Conservation (phyloP, 1,284 basidiomycete genomes). For the Naganishia sp. region DNA sequence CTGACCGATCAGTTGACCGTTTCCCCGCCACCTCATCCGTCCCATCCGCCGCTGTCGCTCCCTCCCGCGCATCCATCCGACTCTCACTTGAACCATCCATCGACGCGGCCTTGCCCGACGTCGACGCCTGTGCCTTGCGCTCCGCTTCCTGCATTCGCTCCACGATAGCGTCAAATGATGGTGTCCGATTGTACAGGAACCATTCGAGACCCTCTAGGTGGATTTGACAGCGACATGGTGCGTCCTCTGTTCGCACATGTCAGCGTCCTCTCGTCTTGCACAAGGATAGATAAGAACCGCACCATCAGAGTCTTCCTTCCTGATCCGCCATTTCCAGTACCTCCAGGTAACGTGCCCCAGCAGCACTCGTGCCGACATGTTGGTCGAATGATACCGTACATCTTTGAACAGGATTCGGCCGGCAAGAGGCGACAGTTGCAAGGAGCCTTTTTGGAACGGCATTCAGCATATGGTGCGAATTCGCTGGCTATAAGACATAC, state of each 20-base stretch:
- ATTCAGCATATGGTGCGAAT: background rate
- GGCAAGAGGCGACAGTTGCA: constrained; percentile 83
- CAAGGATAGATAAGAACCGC: constrained; percentile 40
- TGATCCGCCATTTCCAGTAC: constrained; percentile 80
- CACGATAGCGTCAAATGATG: constrained; percentile 81
- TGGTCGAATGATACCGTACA: constrained; percentile 82
- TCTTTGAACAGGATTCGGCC: constrained; percentile 84
- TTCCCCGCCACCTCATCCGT: constrained; percentile 7
- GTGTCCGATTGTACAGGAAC: constrained; percentile 84
- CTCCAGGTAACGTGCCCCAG: constrained; percentile 84
- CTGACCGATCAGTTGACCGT: constrained; percentile 7
- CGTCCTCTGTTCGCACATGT: constrained; percentile 43
- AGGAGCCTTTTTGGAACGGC: constrained; percentile 62
- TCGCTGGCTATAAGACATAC: constrained; percentile 1
- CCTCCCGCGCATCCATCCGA: background rate
- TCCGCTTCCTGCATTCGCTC: constrained; percentile 63
- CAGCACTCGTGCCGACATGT: constrained; percentile 77
- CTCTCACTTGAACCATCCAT: background rate
- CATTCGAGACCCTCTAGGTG: constrained; percentile 81
- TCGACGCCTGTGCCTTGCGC: background rate
- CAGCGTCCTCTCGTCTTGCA: background rate
- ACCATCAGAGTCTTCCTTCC: constrained; percentile 55
- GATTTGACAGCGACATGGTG: constrained; percentile 74
- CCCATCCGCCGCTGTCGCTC: background rate
- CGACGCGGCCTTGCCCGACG: constrained; percentile 12